Percentiles rank a stretch among this genome's conserved stretches.
phyloP scores from a whole-genome alignment of 176 grass and related monocot species.

The Musa itinerans region DNA sequence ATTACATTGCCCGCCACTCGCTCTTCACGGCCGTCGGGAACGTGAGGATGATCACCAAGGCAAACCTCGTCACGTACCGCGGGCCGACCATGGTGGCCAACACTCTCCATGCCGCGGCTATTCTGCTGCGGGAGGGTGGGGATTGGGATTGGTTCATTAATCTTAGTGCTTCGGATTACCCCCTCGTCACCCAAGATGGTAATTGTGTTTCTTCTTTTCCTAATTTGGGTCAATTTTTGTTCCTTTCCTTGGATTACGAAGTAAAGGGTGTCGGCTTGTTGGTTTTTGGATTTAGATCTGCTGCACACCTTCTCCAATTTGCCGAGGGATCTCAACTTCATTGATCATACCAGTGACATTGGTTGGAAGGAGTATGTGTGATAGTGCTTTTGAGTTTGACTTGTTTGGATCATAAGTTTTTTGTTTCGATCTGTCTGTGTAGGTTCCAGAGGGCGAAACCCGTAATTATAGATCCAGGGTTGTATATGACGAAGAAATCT shows the following conservation, averaged over 20 bases:
- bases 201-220: slow-evolving; percentile 7
- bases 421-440: not conserved
- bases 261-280: not conserved
- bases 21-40: slow-evolving; percentile 34
- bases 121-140: slow-evolving; percentile 54
- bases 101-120: slow-evolving; percentile 78
- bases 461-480: slow-evolving; percentile 66
- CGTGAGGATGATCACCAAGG: slow-evolving; percentile 53
- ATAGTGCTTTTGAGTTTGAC: not conserved
- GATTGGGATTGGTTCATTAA: too few relatives aligned
- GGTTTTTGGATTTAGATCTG: slow-evolving; percentile 36
- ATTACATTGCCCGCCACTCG: slow-evolving; percentile 40
- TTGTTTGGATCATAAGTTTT: not conserved
- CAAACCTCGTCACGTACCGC: slow-evolving; percentile 66
- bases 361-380: slow-evolving; percentile 39
- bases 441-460: slow-evolving; percentile 80
- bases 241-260: not conserved
- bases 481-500: slow-evolving; percentile 57
- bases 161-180: slow-evolving; percentile 29
- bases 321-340: slow-evolving; percentile 49
- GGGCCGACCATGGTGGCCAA: slow-evolving; percentile 25
- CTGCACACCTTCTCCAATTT: slow-evolving; percentile 69
- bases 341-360: too few relatives aligned
- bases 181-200: slow-evolving; percentile 83
- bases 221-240: not conserved